Evolutionary conservation across 805 yeast genomes (phyloP), one percentile per base, ranked within the genome.

Genomic region (Spathaspora passalidarum): DNA sequence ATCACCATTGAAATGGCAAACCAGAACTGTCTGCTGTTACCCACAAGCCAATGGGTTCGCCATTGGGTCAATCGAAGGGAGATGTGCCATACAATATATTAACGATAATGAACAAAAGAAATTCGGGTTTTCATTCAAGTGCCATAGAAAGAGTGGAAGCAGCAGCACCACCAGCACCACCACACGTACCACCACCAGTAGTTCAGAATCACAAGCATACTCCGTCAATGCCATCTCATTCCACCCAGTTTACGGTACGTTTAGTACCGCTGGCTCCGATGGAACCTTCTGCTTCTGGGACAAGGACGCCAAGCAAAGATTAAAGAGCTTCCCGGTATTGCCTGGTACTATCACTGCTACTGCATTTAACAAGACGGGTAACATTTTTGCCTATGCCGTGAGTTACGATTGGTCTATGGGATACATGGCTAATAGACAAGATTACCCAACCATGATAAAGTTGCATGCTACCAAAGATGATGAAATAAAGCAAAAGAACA

Each of bases 371-470:
- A 75, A 88, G 52, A 82, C 75, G 41, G 99, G 99, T 44, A 65
- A 81, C 25, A 81, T 94, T 9, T 83, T 87, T 63, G 98, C 97
- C 3, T 89, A 94, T 60, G 96, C 97, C 1, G 62, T 88, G 49
- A 82, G 96, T 51, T 92, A 94, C 67, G 99, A 94, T 63, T 94
- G 99, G 99, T 79, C 89, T 48, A 90, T 90, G 61, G 96, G 95
- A n/a, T 77, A 86, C 64, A 82, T 78, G 61, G 85, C 76, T 56
- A 89, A 88, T 69, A 78, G 83, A 38, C 86, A 81, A 2, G 89
- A 84, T 53, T 80, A 81, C 57, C 89, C 94, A 16, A 86, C 80
- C 52, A 73, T 80, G 45, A 81, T 94, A 50, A 85, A 87, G 66
- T 71, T 94, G 43, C 99, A 94, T 66, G 83, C 91, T 11, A 80